phyloP scores from a whole-genome alignment of 2,329 filamentous ascomycete genomes.

The Phaeomoniella chlamydospora region DNA sequence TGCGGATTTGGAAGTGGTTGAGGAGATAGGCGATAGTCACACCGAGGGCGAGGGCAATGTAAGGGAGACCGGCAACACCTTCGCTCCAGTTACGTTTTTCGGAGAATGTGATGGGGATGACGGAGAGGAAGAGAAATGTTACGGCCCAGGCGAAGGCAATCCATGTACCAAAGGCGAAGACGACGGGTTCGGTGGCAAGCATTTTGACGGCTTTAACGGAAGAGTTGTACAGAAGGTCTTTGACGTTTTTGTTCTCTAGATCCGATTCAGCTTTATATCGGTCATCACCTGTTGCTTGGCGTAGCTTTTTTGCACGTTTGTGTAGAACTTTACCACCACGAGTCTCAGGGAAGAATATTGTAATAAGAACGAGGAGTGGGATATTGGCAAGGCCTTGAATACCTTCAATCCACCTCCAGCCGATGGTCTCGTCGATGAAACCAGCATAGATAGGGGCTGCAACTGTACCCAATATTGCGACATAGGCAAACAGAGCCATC shows the following conservation, averaged over 20 bases:
- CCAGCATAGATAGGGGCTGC: conserved; percentile 38
- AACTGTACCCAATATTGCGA: conserved; percentile 37
- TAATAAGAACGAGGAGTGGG: conserved; percentile 29
- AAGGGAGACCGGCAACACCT: too few relatives aligned
- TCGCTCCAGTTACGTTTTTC: too few relatives aligned
- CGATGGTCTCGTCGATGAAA: conserved; percentile 37
- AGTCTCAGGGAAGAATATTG: conserved; percentile 30
- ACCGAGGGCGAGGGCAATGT: too few relatives aligned
- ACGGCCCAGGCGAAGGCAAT: too few relatives aligned
- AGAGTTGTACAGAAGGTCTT: too few relatives aligned
- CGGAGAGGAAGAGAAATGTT: too few relatives aligned
- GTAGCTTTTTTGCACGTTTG: conserved; percentile 33
- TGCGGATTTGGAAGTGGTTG: too few relatives aligned
- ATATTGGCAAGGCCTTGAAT: conserved; percentile 38
- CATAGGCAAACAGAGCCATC: conserved; percentile 33
- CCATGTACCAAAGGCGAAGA: too few relatives aligned
- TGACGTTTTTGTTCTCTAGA: conserved; percentile 33
- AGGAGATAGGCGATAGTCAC: too few relatives aligned
- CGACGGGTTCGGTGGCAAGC: conserved; percentile 33
- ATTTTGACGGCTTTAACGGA: conserved; percentile 38
- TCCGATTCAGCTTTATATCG: conserved; percentile 36
- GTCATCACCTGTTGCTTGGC: conserved; percentile 31
- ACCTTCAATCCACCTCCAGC: conserved; percentile 40
- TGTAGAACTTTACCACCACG: conserved; percentile 31
- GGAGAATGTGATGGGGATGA: too few relatives aligned